Evolutionary conservation across 75 land plant genomes (phyloP).

Genomic region (Cunninghamia lanceolata): DNA sequence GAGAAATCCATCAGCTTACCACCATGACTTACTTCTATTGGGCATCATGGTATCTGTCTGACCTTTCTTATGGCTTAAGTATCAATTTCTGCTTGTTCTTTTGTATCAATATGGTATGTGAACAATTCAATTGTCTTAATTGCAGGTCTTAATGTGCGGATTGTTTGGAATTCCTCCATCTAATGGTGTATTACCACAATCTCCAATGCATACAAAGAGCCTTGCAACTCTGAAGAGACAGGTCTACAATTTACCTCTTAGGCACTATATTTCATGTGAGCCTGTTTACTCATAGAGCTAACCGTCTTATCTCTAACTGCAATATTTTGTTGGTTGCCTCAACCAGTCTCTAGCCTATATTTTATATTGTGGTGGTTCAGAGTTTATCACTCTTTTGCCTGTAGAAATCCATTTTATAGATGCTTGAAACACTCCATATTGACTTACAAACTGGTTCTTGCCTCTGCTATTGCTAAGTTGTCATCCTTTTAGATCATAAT

Average conservation of each 20-base stretch:
- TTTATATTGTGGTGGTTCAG: neutral
- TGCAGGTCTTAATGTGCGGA: too few relatives aligned
- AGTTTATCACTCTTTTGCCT: neutral
- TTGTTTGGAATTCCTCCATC: too few relatives aligned
- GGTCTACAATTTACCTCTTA: slow-evolving; percentile 29
- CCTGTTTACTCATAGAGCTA: neutral
- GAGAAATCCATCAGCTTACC: slow-evolving; percentile 19
- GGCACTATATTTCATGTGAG: neutral
- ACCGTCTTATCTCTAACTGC: neutral
- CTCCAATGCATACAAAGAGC: too few relatives aligned
- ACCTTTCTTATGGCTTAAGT: neutral
- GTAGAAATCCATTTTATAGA: neutral
- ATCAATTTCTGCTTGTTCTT: neutral
- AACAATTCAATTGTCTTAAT: neutral
- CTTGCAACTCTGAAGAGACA: slow-evolving; percentile 74
- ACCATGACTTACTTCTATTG: slow-evolving; percentile 20
- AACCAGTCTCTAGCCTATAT: neutral
- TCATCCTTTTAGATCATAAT: neutral
- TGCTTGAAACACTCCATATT: neutral
- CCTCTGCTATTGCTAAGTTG: neutral
- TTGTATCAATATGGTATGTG: neutral
- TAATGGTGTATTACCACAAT: too few relatives aligned
- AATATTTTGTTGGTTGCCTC: neutral
- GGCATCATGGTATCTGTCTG: slow-evolving; percentile 15
- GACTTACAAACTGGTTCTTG: neutral